These are phyloP conservation scores for Calycina marina DNA, from an alignment of 2,329 filamentous ascomycete genomes.

Conservation along the genomic window DNA sequence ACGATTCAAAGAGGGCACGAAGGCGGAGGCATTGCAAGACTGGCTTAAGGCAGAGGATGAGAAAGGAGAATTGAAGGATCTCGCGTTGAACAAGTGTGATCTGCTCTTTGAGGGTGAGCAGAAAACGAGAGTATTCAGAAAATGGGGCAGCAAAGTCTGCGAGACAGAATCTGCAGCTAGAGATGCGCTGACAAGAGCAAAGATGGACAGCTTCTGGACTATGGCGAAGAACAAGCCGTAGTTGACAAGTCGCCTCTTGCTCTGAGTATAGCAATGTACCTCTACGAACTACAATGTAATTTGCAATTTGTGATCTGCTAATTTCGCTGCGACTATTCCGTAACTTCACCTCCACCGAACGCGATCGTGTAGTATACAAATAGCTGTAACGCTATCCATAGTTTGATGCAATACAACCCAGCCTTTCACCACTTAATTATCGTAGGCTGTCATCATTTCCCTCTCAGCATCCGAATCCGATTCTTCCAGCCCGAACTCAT, in stretches of 20 bases:
- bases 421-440: too few species aligned
- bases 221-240: constrained; percentile 55
- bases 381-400: too few species aligned
- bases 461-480: too few species aligned
- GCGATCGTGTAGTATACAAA: too few species aligned
- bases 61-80: constrained; percentile 62
- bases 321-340: too few species aligned
- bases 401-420: constrained; percentile 1
- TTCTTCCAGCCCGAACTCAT: too few species aligned
- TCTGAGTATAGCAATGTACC: too few species aligned
- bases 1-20: constrained; percentile 43
- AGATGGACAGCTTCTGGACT: constrained; percentile 94
- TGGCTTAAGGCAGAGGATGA: constrained; percentile 76
- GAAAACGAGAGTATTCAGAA: constrained; percentile 66
- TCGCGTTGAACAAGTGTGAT: constrained; percentile 67
- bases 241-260: too few species aligned
- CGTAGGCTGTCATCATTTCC: too few species aligned
- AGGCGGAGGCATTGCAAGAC: constrained; percentile 46
- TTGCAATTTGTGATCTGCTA: too few species aligned
- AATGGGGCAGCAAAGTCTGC: constrained; percentile 81
- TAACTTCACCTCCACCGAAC: too few species aligned
- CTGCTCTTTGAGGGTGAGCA: constrained; percentile 86
- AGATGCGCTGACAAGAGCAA: constrained; percentile 61
- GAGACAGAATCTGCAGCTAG: constrained; percentile 84
- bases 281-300: too few species aligned